phyloP scores from a whole-genome alignment of 2,329 filamentous ascomycete species.

The Claviceps sp. region DNA sequence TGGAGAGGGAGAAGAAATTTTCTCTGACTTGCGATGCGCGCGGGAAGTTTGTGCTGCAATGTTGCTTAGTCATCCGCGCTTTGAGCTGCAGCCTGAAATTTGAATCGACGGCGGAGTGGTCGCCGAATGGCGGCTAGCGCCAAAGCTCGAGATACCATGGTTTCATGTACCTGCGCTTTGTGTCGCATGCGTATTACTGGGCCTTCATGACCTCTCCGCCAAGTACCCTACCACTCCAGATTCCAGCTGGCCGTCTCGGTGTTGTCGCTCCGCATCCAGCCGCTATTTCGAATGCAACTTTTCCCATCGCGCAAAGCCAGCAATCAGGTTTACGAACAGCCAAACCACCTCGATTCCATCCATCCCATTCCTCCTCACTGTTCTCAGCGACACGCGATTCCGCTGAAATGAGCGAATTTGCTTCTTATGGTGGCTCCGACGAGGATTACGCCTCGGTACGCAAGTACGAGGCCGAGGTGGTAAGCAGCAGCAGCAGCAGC shows the following conservation, averaged over 20 bases:
- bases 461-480: conserved; percentile 65
- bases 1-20: conserved; percentile 14
- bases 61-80: conserved; percentile 1
- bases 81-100: too few species aligned
- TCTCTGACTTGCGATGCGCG: background rate
- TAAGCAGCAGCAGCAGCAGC: conserved; percentile 25
- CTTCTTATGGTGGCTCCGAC: conserved; percentile 56
- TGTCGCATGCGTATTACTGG: background rate
- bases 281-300: conserved; percentile 1
- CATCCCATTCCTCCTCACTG: background rate
- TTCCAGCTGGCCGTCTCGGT: background rate
- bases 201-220: background rate
- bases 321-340: background rate
- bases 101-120: background rate
- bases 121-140: background rate
- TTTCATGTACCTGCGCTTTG: background rate
- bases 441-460: conserved; percentile 74
- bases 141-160: background rate
- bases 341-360: background rate
- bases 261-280: background rate
- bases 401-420: conserved; percentile 55
- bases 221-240: background rate
- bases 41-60: background rate
- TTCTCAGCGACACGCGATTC: conserved; percentile 2
- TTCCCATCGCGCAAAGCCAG: background rate